These are phyloP conservation scores for Cicer cuneatum DNA, from an alignment of 306 rosid species.

Conservation along the genomic window DNA sequence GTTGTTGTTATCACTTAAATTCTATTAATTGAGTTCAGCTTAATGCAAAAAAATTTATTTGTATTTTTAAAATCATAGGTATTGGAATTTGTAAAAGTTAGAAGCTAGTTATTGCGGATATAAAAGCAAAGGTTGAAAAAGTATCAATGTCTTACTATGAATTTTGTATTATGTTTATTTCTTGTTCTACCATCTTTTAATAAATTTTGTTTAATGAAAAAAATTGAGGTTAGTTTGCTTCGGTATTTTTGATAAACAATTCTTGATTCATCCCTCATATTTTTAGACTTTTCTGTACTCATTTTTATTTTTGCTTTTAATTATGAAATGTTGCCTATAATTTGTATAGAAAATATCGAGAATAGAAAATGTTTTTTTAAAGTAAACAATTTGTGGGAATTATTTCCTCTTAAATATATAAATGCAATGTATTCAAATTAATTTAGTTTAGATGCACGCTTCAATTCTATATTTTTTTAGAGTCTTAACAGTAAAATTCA, in stretches of 20 bases:
- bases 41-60: slow-evolving; percentile 5
- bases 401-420: neutral
- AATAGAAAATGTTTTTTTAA: too few species aligned
- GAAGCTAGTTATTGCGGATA: neutral
- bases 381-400: neutral
- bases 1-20: too few species aligned
- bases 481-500: too few species aligned
- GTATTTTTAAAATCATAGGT: neutral
- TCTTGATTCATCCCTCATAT: neutral
- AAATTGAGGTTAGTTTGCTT: neutral
- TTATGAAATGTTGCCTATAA: neutral
- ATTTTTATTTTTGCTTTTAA: neutral
- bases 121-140: neutral
- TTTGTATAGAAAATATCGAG: too few species aligned
- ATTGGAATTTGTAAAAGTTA: slow-evolving; percentile 11
- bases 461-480: too few species aligned
- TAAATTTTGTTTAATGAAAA: neutral
- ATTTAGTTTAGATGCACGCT: too few species aligned
- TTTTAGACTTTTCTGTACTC: neutral
- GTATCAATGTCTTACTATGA: slow-evolving; percentile 6
- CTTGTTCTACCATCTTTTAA: neutral
- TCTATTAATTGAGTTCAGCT: slow-evolving; percentile 1
- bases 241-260: neutral
- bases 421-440: neutral
- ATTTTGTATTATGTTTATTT: neutral